Conservation (phyloP, 176 grass and related monocot genomes). For the Oryza glaberrima region DNA sequence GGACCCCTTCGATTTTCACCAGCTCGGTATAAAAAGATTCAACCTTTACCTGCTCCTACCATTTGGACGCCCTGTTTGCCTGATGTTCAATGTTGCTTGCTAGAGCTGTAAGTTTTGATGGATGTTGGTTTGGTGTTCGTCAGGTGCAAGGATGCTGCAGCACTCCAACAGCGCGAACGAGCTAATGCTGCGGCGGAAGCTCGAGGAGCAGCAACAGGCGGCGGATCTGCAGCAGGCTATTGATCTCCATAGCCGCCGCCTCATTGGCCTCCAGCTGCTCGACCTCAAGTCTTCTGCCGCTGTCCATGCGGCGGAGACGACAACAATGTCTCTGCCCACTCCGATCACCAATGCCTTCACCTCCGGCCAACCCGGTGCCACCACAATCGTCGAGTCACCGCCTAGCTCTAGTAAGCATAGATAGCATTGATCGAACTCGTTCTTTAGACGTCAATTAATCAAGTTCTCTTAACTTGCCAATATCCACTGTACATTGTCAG, state of each 20-base stretch:
- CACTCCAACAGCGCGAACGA: slow-evolving; percentile 64
- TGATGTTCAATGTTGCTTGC: not conserved
- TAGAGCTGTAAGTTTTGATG: not conserved
- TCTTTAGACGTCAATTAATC: not conserved
- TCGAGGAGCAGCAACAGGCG: slow-evolving; percentile 84
- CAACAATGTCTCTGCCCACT: not conserved
- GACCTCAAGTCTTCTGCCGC: slow-evolving; percentile 59
- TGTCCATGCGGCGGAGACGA: not conserved
- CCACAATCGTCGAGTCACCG: slow-evolving; percentile 20
- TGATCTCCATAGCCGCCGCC: slow-evolving; percentile 72
- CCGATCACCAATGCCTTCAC: slow-evolving; percentile 12
- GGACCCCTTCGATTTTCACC: slow-evolving; percentile 84
- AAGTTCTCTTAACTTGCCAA: not conserved
- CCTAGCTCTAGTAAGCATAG: slow-evolving; percentile 19
- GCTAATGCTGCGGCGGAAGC: slow-evolving; percentile 67
- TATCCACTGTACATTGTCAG: slow-evolving; percentile 34
- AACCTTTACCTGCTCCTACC: not conserved
- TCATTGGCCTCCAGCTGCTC: slow-evolving; percentile 68
- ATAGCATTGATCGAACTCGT: not conserved
- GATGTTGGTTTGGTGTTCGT: not conserved
- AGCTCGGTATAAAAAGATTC: slow-evolving; percentile 54
- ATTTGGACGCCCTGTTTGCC: not conserved
- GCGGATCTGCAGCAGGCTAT: slow-evolving; percentile 80
- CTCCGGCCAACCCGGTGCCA: slow-evolving; percentile 8
- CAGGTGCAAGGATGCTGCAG: slow-evolving; percentile 81